Evolutionary conservation across 2,329 filamentous ascomycete species (phyloP), one percentile per base, ranked within the genome.

Genomic region (Trichoderma aggressivum): DNA sequence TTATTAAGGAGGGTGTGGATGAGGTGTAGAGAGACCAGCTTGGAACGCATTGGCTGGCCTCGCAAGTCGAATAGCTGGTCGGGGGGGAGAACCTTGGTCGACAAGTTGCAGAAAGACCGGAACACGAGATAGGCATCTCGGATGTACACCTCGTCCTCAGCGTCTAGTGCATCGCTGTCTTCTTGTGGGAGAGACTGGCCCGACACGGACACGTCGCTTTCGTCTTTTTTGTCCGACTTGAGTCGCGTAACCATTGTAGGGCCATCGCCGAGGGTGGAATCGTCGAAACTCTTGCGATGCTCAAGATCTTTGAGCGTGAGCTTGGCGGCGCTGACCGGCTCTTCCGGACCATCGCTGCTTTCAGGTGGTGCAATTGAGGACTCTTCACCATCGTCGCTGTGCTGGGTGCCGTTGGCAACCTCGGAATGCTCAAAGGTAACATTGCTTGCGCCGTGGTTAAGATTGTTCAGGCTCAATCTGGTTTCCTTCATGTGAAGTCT

Each of bases 41-140:
- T 99, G 3, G 95, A 98, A 72, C 96, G 91, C 95, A 99, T 99
- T 47, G 95, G 93, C 78, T 98, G 94, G 21, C 94, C 95, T 70
- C 94, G 94, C 65, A 97, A 84, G 78, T 99, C 96, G 77, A 95
- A 94, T 24, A 97, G 90, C 80, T 98, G 94, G 73, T 99, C 96
- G 3, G 94, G 90, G 10, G 93, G 90, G 30, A 99, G 85, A 53
- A 94, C 85, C 80, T 99, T 99, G 73, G 95, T 98, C 72, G 95
- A 98, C 59, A 99, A 85, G 81, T 98, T 97, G 86, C 97, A 99
- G 84, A 99, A 96, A 3, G 96, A 97, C 36, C 96, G 89, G 83
- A 99, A 98, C 59, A 99, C 94, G 26, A 99, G 88, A 81, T 98
- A 99, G 11, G 96, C 94, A 82, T 99, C 96, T 76, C 96, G 93